Evolutionary conservation across 1,139 yeast species (phyloP).

Genomic region (Wickerhamiella infanticola): DNA sequence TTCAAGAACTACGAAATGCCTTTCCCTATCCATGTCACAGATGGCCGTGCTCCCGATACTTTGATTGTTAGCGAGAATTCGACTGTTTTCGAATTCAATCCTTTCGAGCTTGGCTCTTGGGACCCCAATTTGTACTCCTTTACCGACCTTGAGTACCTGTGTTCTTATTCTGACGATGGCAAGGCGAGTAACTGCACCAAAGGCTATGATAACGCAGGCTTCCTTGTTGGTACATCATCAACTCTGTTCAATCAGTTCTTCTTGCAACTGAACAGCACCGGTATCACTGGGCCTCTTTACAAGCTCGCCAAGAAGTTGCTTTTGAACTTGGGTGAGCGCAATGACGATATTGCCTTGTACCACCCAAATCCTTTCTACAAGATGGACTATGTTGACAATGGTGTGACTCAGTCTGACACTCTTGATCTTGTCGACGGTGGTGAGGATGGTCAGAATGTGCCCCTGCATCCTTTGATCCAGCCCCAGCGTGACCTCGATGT

Average conservation of each 20-base stretch:
- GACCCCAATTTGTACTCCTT: conserved; percentile 59
- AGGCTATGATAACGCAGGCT: conserved; percentile 59
- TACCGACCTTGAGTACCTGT: conserved; percentile 52
- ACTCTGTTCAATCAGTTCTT: conserved; percentile 46
- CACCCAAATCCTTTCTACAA: conserved; percentile 57
- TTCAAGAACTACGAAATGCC: conserved; percentile 65
- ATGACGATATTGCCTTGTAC: conserved; percentile 40
- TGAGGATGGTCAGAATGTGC: conserved; percentile 65
- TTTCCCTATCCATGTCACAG: conserved; percentile 72
- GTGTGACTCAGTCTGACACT: conserved; percentile 25
- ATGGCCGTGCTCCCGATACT: conserved; percentile 66
- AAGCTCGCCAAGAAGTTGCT: conserved; percentile 5
- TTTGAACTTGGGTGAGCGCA: conserved; percentile 4
- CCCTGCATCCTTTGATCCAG: conserved; percentile 62
- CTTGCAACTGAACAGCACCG: conserved; percentile 15
- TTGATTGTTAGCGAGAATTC: conserved; percentile 39
- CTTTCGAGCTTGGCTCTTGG: conserved; percentile 76
- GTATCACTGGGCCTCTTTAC: conserved; percentile 6
- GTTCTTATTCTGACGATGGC: conserved; percentile 47
- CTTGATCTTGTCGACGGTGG: conserved; percentile 80
- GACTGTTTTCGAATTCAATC: conserved; percentile 67
- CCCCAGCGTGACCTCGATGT: conserved; percentile 59
- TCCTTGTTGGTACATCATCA: conserved; percentile 59
- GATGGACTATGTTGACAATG: conserved; percentile 16
- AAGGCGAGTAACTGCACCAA: conserved; percentile 33